A percentile compares a stretch with the other conserved stretches of the same genome.
These are phyloP conservation scores for Sambucus nigra DNA, from an alignment of 129 eudicot genomes.

Conservation along the genomic window DNA sequence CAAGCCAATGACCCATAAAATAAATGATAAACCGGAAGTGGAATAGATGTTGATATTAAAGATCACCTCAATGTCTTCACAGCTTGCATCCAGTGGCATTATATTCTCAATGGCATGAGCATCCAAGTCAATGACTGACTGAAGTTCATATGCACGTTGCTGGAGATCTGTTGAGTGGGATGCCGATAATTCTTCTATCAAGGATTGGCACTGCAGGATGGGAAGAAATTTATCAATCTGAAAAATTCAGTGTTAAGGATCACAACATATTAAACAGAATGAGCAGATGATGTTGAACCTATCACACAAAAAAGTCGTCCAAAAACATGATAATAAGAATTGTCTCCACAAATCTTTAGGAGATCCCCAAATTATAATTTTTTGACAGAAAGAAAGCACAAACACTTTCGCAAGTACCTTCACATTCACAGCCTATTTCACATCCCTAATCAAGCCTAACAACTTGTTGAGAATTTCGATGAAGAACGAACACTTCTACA, in stretches of 20 bases:
- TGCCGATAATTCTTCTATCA: slow-evolving; percentile 78
- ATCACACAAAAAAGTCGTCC: background rate
- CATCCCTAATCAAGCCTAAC: too few relatives aligned
- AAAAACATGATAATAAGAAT: too few relatives aligned
- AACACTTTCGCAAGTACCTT: too few relatives aligned
- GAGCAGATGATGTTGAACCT: background rate
- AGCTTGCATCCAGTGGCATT: slow-evolving; percentile 88
- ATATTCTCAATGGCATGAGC: slow-evolving; percentile 55
- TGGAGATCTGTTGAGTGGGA: slow-evolving; percentile 95
- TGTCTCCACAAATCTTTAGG: too few relatives aligned
- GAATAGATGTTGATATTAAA: background rate
- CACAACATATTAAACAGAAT: background rate
- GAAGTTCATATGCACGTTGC: slow-evolving; percentile 99
- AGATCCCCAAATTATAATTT: too few relatives aligned
- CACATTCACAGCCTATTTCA: too few relatives aligned
- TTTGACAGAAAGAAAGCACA: too few relatives aligned
- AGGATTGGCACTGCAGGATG: slow-evolving; percentile 68
- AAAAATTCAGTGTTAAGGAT: background rate
- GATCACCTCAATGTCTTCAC: slow-evolving; percentile 89
- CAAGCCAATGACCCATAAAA: background rate
- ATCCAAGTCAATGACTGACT: slow-evolving; percentile 56
- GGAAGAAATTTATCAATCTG: background rate
- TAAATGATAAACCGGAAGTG: background rate
- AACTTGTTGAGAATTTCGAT: too few relatives aligned
- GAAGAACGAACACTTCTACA: too few relatives aligned